Conservation (phyloP, 768 basidiomycete species). For the Leccinum subtestaceum region DNA sequence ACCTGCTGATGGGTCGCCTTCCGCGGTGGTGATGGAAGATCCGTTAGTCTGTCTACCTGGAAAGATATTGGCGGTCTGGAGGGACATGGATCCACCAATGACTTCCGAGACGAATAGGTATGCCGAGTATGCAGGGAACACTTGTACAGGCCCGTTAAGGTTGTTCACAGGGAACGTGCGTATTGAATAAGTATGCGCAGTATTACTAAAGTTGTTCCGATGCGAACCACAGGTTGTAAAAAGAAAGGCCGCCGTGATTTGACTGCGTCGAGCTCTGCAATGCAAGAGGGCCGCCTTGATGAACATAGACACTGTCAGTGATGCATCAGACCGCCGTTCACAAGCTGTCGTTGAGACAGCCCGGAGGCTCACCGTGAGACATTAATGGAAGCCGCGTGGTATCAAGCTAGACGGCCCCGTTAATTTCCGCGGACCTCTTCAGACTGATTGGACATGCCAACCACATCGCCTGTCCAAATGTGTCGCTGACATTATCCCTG, state of each 20-base stretch:
- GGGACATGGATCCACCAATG: conserved; percentile 42
- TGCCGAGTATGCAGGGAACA: conserved; percentile 51
- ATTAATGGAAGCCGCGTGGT: conserved; percentile 37
- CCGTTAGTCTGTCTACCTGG: conserved; percentile 51
- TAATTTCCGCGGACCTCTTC: not conserved
- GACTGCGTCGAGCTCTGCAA: conserved; percentile 49
- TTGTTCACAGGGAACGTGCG: conserved; percentile 47
- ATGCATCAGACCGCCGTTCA: not conserved
- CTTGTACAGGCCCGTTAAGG: conserved; percentile 46
- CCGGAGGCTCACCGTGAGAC: conserved; percentile 39
- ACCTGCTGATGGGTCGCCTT: conserved; percentile 46
- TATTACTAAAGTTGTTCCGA: not conserved
- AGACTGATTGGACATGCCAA: conserved; percentile 34
- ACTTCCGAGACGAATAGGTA: conserved; percentile 51
- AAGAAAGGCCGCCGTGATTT: conserved; percentile 45
- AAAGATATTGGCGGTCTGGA: conserved; percentile 48
- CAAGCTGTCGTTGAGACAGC: not conserved
- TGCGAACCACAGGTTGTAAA: conserved; percentile 47
- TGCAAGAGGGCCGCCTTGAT: conserved; percentile 53
- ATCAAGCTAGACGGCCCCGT: conserved; percentile 11
- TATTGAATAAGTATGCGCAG: not conserved
- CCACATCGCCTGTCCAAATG: conserved; percentile 56
- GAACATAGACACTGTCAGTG: conserved; percentile 44
- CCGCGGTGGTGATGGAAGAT: conserved; percentile 49
- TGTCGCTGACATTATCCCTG: conserved; percentile 47